phyloP scores from a whole-genome alignment of 306 rosid species.

The Cucumis cinereus region DNA sequence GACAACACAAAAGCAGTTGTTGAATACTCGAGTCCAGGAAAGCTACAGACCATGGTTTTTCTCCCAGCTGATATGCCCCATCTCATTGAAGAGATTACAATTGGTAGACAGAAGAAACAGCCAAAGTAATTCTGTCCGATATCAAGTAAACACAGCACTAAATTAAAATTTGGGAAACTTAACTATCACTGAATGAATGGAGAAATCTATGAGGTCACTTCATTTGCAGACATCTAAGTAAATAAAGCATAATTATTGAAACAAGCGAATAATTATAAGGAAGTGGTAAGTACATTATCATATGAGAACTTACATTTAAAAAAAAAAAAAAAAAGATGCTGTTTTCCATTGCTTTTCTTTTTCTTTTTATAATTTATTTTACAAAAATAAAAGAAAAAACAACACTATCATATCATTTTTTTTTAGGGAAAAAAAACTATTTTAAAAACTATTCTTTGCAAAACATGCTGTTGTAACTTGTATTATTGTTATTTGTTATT shows the following conservation, averaged over 20 bases:
- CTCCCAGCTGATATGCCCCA: constrained; percentile 93
- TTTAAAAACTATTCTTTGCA: neutral
- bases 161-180: neutral
- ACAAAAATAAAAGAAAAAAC: neutral
- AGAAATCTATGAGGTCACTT: neutral
- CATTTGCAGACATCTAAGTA: neutral
- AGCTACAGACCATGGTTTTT: constrained; percentile 70
- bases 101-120: constrained; percentile 84
- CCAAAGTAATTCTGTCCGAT: constrained; percentile 79
- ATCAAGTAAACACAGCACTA: neutral
- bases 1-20: neutral
- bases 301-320: neutral
- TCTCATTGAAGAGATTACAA: constrained; percentile 94
- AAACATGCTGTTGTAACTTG: neutral
- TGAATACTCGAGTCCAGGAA: constrained; percentile 10
- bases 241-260: neutral
- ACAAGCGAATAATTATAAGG: neutral
- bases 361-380: neutral
- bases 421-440: neutral
- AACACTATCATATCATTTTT: neutral
- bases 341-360: neutral
- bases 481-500: neutral
- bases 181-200: neutral
- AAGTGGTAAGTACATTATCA: neutral
- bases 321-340: too few species aligned